phyloP scores from a whole-genome alignment of 306 rosid genomes.

The Rosa lucieae region DNA sequence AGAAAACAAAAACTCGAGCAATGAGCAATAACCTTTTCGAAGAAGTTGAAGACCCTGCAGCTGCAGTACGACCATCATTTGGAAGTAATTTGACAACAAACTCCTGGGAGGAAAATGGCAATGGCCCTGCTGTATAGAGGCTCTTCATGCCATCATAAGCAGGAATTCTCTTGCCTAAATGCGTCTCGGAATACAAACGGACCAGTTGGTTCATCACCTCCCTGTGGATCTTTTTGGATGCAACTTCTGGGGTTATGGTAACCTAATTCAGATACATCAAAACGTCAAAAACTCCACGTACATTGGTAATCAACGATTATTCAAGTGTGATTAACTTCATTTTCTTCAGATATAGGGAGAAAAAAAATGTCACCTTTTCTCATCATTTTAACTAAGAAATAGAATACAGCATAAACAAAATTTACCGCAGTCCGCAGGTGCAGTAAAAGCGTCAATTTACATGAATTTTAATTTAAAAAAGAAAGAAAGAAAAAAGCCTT shows the following conservation, averaged over 20 bases:
- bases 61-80: background rate
- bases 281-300: background rate
- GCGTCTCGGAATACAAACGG: background rate
- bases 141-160: slow-evolving; percentile 76
- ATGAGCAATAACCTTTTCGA: slow-evolving; percentile 30
- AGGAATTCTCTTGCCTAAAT: slow-evolving; percentile 34
- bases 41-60: slow-evolving; percentile 20
- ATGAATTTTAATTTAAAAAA: no score
- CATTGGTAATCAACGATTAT: no score
- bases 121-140: slow-evolving; percentile 44
- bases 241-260: slow-evolving; percentile 48
- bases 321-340: background rate
- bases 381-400: no score
- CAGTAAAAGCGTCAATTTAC: background rate
- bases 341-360: no score
- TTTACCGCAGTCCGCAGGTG: background rate
- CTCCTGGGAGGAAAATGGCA: slow-evolving; percentile 58
- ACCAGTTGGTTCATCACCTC: slow-evolving; percentile 29
- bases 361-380: no score
- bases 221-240: slow-evolving; percentile 45
- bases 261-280: slow-evolving; percentile 39
- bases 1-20: background rate
- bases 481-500: background rate
- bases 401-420: no score
- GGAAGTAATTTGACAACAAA: slow-evolving; percentile 38